phyloP scores from a whole-genome alignment of 139 green algal genomes.

The Asterochloris sp. region DNA sequence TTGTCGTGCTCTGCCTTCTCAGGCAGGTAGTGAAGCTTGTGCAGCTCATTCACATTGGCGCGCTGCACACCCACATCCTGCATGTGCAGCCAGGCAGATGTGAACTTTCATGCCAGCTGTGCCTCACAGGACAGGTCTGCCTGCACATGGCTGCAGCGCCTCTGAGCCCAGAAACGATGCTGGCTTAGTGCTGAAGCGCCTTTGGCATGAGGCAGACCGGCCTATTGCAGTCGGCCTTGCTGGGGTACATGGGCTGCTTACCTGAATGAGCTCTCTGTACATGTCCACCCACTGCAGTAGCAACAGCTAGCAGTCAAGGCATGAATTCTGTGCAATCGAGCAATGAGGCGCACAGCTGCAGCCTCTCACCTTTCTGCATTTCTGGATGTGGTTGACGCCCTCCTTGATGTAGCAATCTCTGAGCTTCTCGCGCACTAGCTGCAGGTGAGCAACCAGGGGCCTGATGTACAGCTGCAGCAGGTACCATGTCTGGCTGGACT shows the following conservation, averaged over 20 bases:
- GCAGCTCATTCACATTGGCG: too few relatives aligned
- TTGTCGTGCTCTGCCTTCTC: too few relatives aligned
- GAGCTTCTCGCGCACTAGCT: constrained; percentile 3
- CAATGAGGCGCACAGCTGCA: background rate
- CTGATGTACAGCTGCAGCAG: background rate
- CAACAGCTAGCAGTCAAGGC: background rate
- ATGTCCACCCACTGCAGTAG: constrained; percentile 1
- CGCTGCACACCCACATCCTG: constrained; percentile 14
- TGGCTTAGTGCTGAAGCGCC: too few relatives aligned
- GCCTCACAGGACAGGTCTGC: too few relatives aligned
- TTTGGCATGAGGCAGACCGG: too few relatives aligned
- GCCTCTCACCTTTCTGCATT: constrained; percentile 2
- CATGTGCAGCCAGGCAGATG: background rate
- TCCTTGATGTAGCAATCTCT: constrained; percentile 5
- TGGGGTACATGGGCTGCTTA: background rate
- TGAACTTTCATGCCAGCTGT: background rate
- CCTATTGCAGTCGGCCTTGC: background rate
- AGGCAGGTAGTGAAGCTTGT: too few relatives aligned
- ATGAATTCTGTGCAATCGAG: background rate
- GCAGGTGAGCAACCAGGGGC: background rate
- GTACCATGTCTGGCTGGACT: background rate
- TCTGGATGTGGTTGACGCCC: constrained; percentile 14
- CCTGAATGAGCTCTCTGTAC: constrained; percentile 10
- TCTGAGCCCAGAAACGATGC: too few relatives aligned
- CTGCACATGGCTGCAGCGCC: too few relatives aligned